Base-by-base conservation (phyloP, 1,284 basidiomycete genomes). In the Puccinia novopanici region DNA sequence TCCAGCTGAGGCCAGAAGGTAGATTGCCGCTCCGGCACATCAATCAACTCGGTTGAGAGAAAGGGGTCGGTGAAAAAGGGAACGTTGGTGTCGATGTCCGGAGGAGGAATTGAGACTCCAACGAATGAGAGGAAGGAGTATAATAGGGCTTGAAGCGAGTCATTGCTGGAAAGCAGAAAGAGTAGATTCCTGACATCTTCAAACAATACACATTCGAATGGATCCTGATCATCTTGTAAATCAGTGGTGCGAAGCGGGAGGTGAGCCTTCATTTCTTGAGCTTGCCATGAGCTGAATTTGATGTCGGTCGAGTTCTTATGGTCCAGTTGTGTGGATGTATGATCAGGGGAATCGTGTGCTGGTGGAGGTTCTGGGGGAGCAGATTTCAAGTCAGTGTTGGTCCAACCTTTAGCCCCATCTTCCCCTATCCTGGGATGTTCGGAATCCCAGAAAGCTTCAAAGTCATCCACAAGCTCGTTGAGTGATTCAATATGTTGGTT, bases 151-250 rank as follows among this genome's bases (percentile, higher is more conserved):
- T 89, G 84, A 84, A 90, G 90, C 0, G 90, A 89, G 54, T 86
- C 86, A 3, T 85, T 83, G 3, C 89, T 88, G 13, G 87, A 87
- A 45, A 95, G 84, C 45, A 89, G 84, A 76, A 93, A 87, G 27
- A 98, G 88, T 68, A 94, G 87, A 2, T 90, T 86, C 15, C 89
- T 89, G 80, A 97, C 89, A 84, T 98, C 95, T 65, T 89, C 88
- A 85, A 95, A 93, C 19, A 98, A 87, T 30, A 96, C 88, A 2
- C 90, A 89, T 0, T 91, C 88, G 85, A 92, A 95, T 0, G 94
- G 93, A 85, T 95, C 94, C 40, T 88, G 89, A 8, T 89, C 88
- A 70, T 86, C 84, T 9, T 85, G 82, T 37, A 71, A 19, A 81
- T 91, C 89, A 4, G 87, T 87, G 0, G 90, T 89, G 42, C 91